Percentiles rank a stretch among this genome's conserved stretches.
Evolutionary conservation across 2,329 filamentous ascomycete genomes (phyloP).

Genomic region (Stagonosporopsis chrysanthemi): DNA sequence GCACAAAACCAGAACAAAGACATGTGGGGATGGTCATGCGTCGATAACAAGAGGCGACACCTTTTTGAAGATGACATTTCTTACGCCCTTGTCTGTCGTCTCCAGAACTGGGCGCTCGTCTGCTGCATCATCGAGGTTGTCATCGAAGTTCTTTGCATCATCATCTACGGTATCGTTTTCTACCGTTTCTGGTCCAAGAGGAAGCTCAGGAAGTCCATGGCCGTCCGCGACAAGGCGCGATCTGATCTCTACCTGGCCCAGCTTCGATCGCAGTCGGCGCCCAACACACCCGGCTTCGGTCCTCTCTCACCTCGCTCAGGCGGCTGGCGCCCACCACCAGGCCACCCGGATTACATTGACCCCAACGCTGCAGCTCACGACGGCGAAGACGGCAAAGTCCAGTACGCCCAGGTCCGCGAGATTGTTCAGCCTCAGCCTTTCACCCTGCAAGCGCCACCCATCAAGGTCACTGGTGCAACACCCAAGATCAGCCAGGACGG

Average conservation of each 20-base stretch:
- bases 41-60: conserved; percentile 80
- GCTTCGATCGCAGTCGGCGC: conserved; percentile 77
- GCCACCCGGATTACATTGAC: conserved; percentile 54
- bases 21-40: conserved; percentile 98
- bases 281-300: conserved; percentile 87
- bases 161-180: conserved; percentile 93
- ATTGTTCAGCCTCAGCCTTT: conserved; percentile 68
- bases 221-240: conserved; percentile 89
- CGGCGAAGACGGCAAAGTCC: conserved; percentile 53
- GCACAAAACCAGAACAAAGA: conserved; percentile 80
- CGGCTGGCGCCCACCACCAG: conserved; percentile 56
- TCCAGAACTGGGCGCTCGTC: conserved; percentile 95
- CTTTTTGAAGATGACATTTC: conserved; percentile 82
- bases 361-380: conserved; percentile 60
- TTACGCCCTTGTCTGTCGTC: conserved; percentile 89
- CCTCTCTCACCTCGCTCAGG: conserved; percentile 69
- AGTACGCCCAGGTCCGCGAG: conserved; percentile 51
- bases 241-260: conserved; percentile 89
- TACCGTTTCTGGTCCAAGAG: conserved; percentile 98
- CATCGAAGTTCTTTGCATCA: conserved; percentile 87
- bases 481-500: conserved; percentile 70
- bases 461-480: conserved; percentile 78
- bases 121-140: conserved; percentile 98
- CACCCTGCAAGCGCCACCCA: conserved; percentile 84
- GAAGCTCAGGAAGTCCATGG: conserved; percentile 95